A percentile compares a stretch with the other conserved stretches of the same genome.
Conservation (phyloP, 2,329 filamentous ascomycete species). For the Penicillium sp. region DNA sequence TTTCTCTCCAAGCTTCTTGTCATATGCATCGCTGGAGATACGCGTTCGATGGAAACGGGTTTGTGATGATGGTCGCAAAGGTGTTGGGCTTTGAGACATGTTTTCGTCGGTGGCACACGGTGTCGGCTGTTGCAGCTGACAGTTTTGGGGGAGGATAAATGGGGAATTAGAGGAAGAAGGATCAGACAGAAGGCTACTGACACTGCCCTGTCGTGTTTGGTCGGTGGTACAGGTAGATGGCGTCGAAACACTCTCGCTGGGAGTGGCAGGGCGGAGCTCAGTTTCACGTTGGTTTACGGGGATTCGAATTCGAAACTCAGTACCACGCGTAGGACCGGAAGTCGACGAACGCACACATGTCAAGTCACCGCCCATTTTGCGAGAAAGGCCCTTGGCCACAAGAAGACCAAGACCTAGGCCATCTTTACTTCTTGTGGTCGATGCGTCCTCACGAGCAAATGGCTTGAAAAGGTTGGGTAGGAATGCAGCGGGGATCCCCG, state of each 20-base stretch:
- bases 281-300: constrained; percentile 47
- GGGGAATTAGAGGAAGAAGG: constrained; percentile 17
- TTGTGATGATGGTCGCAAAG: constrained; percentile 17
- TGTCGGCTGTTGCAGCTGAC: constrained; percentile 25
- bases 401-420: constrained; percentile 60
- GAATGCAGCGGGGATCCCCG: constrained; percentile 59
- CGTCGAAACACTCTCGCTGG: constrained; percentile 37
- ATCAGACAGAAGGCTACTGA: constrained; percentile 18
- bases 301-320: constrained; percentile 60
- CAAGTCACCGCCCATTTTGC: constrained; percentile 61
- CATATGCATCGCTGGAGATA: constrained; percentile 35
- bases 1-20: constrained; percentile 51
- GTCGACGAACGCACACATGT: constrained; percentile 56
- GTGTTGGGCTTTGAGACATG: constrained; percentile 19
- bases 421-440: constrained; percentile 58
- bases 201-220: constrained; percentile 17
- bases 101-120: constrained; percentile 24
- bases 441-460: constrained; percentile 61
- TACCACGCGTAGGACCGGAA: constrained; percentile 52
- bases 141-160: constrained; percentile 21
- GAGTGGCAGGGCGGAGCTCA: constrained; percentile 43
- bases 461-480: constrained; percentile 60
- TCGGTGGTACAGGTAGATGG: constrained; percentile 19
- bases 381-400: constrained; percentile 62
- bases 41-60: constrained; percentile 22